phyloP scores from a whole-genome alignment of 2,329 filamentous ascomycete species.

The Sphaerulina musiva region DNA sequence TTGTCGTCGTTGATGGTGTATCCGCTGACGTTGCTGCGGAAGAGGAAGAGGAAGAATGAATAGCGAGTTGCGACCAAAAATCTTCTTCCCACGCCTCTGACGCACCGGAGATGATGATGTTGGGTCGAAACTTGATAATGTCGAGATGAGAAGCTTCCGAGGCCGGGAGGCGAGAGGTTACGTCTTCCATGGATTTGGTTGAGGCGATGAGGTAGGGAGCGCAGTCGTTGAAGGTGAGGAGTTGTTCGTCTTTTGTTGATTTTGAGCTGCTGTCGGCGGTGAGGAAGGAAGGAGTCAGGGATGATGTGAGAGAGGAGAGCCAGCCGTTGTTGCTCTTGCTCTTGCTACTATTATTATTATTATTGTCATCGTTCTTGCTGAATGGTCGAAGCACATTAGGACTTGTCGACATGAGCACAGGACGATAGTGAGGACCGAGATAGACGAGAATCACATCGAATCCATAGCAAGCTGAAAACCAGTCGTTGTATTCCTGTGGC shows the following conservation, averaged over 20 bases:
- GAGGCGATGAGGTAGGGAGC: conserved; percentile 70
- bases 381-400: conserved; percentile 8
- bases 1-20: not conserved
- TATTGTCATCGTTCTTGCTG: not conserved
- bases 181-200: conserved; percentile 60
- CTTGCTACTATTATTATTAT: not conserved
- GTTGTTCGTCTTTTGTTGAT: conserved; percentile 24
- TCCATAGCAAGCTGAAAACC: conserved; percentile 42
- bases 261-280: not conserved
- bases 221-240: conserved; percentile 63
- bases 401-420: conserved; percentile 36
- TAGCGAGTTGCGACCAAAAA: conserved; percentile 39
- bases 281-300: conserved; percentile 7
- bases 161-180: conserved; percentile 44
- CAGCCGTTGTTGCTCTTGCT: conserved; percentile 24
- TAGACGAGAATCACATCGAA: conserved; percentile 40
- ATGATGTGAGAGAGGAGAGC: conserved; percentile 30
- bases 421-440: conserved; percentile 38
- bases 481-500: conserved; percentile 37
- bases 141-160: conserved; percentile 30
- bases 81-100: conserved; percentile 42
- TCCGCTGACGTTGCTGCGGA: not conserved
- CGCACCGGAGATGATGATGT: conserved; percentile 41
- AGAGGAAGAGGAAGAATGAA: conserved; percentile 22
- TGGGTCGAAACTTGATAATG: conserved; percentile 44